Conservation (phyloP, 2,329 filamentous ascomycete species). For the Cercospora zeina region DNA sequence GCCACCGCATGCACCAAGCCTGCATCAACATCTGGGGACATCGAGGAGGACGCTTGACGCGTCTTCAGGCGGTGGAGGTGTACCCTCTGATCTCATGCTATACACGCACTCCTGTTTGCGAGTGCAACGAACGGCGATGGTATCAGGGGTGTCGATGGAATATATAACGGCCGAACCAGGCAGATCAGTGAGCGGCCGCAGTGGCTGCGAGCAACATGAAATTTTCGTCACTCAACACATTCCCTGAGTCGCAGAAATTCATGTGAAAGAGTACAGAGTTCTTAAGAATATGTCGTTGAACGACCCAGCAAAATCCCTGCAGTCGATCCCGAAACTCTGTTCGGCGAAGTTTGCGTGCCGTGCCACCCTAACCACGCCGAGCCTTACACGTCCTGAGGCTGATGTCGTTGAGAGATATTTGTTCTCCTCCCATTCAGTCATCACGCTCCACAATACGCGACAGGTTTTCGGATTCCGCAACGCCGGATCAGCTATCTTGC, state of each 20-base stretch:
- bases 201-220: background rate
- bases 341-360: background rate
- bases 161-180: background rate
- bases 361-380: background rate
- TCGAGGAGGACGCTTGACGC: constrained; percentile 11
- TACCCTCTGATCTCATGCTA: constrained; percentile 5
- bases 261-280: constrained; percentile 6
- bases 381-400: background rate
- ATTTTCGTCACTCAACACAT: background rate
- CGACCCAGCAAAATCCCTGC: constrained; percentile 11
- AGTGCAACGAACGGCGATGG: constrained; percentile 5
- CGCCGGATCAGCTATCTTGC: too few relatives aligned
- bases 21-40: constrained; percentile 4
- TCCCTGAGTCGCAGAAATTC: background rate
- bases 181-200: background rate
- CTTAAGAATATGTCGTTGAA: constrained; percentile 10
- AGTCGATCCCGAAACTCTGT: constrained; percentile 13
- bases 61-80: constrained; percentile 6
- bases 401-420: constrained; percentile 3
- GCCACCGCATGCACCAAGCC: constrained; percentile 7
- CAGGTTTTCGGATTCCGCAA: background rate
- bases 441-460: background rate
- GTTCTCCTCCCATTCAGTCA: background rate
- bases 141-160: background rate
- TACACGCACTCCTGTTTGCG: background rate